A percentile compares a stretch with the other conserved stretches of the same genome.
These are phyloP conservation scores for Candida taoyuanica DNA, from an alignment of 805 yeast genomes.

Conservation along the genomic window DNA sequence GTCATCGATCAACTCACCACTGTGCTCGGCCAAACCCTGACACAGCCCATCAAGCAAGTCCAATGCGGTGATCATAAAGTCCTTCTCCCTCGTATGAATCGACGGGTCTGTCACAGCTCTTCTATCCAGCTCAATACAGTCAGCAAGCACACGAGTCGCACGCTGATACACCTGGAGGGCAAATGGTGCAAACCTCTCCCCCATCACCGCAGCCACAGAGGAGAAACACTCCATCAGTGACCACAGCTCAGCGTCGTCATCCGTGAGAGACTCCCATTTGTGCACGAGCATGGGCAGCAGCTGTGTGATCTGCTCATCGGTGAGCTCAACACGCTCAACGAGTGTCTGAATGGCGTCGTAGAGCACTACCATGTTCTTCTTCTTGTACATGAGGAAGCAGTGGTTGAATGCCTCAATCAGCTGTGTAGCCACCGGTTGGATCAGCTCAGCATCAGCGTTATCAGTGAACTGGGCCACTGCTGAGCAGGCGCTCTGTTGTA, in stretches of 20 bases:
- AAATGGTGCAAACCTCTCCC: conserved; percentile 80
- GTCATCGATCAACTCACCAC: conserved; percentile 48
- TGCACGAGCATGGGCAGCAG: conserved; percentile 77
- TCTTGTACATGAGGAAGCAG: conserved; percentile 76
- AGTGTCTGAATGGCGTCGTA: conserved; percentile 91
- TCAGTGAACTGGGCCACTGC: conserved; percentile 84
- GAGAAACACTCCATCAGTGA: conserved; percentile 92
- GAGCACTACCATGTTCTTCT: conserved; percentile 72
- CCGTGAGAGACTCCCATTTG: conserved; percentile 74
- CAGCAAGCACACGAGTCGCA: conserved; percentile 62
- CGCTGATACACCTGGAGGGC: conserved; percentile 84
- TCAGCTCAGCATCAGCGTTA: conserved; percentile 55
- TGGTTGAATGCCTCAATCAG: conserved; percentile 63
- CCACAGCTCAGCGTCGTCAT: conserved; percentile 84
- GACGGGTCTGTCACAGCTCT: conserved; percentile 61
- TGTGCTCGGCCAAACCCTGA: conserved; percentile 74
- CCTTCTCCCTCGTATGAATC: conserved; percentile 78
- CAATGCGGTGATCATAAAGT: conserved; percentile 80
- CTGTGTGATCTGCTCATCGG: conserved; percentile 52
- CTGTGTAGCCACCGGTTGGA: conserved; percentile 56
- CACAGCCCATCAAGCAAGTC: conserved; percentile 90
- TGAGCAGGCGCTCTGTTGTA: conserved; percentile 92
- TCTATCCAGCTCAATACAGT: conserved; percentile 63
- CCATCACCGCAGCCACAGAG: conserved; percentile 81
- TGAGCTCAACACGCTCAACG: conserved; percentile 64